Conservation (phyloP, 345 rosid species). For the Mercurialis annua region DNA sequence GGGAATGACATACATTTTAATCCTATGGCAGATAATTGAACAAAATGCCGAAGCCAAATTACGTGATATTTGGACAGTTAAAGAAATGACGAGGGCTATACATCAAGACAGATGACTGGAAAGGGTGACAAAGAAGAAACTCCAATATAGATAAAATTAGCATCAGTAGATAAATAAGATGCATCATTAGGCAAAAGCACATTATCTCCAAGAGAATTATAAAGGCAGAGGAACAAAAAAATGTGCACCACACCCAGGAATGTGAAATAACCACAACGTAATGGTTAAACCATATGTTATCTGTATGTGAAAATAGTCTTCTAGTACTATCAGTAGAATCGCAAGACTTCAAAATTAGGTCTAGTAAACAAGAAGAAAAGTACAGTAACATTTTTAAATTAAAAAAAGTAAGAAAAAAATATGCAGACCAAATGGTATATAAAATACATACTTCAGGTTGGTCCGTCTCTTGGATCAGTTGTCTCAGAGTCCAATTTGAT, state of each 20-base stretch:
- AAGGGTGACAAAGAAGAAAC: neutral
- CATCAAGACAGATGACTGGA: neutral
- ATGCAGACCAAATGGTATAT: constrained; percentile 4
- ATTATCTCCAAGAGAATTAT: too few relatives aligned
- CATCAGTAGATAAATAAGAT: neutral
- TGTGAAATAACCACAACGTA: too few relatives aligned
- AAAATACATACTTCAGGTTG: constrained; percentile 81
- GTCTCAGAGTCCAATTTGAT: constrained; percentile 75
- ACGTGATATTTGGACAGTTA: neutral
- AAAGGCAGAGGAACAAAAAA: too few relatives aligned
- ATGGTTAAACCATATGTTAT: too few relatives aligned
- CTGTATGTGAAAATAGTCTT: too few relatives aligned
- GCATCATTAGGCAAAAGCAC: neutral
- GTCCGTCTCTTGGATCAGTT: constrained; percentile 78
- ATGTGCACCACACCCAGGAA: too few relatives aligned
- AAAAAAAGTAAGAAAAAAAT: neutral
- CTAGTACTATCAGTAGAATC: neutral
- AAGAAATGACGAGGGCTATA: neutral
- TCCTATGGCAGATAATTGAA: too few relatives aligned
- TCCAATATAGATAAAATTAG: neutral
- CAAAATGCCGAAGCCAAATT: neutral
- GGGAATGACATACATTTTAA: too few relatives aligned
- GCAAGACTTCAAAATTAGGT: too few relatives aligned
- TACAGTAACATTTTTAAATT: neutral
- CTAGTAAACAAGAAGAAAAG: neutral